Evolutionary conservation across 257 asterid genomes (phyloP).

Genomic region (Thymus mandschuricus): DNA sequence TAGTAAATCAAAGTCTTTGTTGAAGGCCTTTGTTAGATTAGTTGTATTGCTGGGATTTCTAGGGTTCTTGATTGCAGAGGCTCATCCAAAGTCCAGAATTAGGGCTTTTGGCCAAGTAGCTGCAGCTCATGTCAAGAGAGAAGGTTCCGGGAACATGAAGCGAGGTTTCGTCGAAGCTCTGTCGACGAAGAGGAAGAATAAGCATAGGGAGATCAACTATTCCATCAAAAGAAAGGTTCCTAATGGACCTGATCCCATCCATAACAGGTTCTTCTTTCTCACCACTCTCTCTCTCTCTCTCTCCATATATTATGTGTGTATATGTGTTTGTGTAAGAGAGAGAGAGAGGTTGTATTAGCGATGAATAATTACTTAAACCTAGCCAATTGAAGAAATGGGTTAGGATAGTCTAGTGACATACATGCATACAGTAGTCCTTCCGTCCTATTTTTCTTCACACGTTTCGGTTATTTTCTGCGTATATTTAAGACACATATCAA

Average conservation of each 20-base stretch:
- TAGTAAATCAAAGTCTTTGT: neutral
- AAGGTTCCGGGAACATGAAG: constrained; percentile 20
- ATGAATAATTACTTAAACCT: too few species aligned
- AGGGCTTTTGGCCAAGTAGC: neutral
- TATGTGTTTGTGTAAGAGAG: too few species aligned
- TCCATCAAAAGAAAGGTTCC: constrained; percentile 67
- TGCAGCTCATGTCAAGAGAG: constrained; percentile 10
- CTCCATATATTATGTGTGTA: too few species aligned
- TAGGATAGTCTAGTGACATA: too few species aligned
- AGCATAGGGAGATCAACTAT: constrained; percentile 37
- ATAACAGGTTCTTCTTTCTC: constrained; percentile 50
- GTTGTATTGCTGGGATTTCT: constrained; percentile 37
- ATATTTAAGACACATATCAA: too few species aligned
- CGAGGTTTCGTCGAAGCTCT: constrained; percentile 2
- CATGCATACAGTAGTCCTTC: too few species aligned
- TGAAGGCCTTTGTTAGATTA: constrained; percentile 34
- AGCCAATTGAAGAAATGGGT: too few species aligned
- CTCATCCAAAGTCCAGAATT: neutral
- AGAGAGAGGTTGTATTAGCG: too few species aligned
- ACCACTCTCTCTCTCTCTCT: neutral
- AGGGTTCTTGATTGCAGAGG: constrained; percentile 37
- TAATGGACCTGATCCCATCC: constrained; percentile 79
- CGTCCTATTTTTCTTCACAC: too few species aligned
- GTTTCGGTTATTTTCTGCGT: too few species aligned
- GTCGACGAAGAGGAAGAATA: neutral